Evolutionary conservation across 768 basidiomycete genomes (phyloP), one percentile per base, ranked within the genome.

Genomic region (Trametes cubensis): DNA sequence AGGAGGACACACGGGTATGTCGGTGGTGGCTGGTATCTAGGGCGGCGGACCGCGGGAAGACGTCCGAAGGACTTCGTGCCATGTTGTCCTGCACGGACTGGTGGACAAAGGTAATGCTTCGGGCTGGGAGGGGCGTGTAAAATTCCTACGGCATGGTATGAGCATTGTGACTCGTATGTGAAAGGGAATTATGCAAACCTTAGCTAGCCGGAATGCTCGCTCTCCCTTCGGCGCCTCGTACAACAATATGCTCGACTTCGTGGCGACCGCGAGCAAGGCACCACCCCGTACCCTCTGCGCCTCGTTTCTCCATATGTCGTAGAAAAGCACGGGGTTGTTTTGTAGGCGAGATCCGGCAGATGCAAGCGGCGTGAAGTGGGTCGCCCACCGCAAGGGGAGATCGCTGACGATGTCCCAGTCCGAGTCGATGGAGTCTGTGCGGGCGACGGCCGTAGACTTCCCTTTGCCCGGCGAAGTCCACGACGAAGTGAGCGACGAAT

Each of bases 171-270:
- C 5, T 17, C 14, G 25, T 18, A 34, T 26, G 42, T 18, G 28
- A 10, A 25, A 23, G 3, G 26, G 23, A n/a, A 61, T 11, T 52
- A 15, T 18, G 63, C 75, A 46, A 26, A 87, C 92, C 84, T 92
- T 94, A 47, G 92, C 82, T 69, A 90, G 92, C 64, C 85, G 83
- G 70, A 93, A 94, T 0, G 89, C 89, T 20, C 92, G 80, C 73
- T 94, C 90, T 20, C 90, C 89, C 71, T 84, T 87, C 0, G 90
- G 90, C 1, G 92, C 87, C 73, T 94, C 90, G 64, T 91, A 94
- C 15, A 94, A 68, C 17, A 90, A 74, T 48, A 94, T 88, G 60
- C 81, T 86, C 45, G 74, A 80, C 71, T 90, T 92, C 2, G 89
- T 89, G 6, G 85, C 89, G 21, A 94, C 83, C 0, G 91, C 92